phyloP scores from a whole-genome alignment of 2,329 filamentous ascomycete genomes.

The Phyllosticta capitalensis region DNA sequence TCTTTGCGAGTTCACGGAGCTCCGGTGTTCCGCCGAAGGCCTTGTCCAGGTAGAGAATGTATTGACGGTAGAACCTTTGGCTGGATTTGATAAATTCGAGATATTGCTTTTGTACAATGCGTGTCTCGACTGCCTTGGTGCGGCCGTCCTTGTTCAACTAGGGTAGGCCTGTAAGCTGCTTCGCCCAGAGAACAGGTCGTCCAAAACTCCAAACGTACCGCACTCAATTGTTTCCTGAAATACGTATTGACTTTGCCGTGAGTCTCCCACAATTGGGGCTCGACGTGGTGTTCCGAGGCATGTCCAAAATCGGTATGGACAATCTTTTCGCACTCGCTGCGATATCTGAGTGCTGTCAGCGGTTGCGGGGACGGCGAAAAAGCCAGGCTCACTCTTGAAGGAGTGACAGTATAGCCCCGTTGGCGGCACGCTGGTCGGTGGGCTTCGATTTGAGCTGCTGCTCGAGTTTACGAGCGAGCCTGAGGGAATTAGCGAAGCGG shows the following conservation, averaged over 20 bases:
- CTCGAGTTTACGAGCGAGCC: constrained; percentile 39
- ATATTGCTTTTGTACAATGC: constrained; percentile 76
- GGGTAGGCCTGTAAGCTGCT: background rate
- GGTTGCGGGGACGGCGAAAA: background rate
- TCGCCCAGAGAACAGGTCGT: background rate
- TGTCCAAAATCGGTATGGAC: constrained; percentile 64
- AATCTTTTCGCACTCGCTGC: constrained; percentile 59
- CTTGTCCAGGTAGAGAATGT: constrained; percentile 65
- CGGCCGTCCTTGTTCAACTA: constrained; percentile 20
- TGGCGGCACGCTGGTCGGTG: constrained; percentile 40
- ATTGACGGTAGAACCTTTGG: constrained; percentile 80
- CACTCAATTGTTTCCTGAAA: constrained; percentile 61
- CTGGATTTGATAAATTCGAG: constrained; percentile 77
- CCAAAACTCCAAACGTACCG: constrained; percentile 30
- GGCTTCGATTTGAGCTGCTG: constrained; percentile 40
- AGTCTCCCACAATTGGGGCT: constrained; percentile 65
- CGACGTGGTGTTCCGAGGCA: constrained; percentile 54
- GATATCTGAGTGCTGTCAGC: constrained; percentile 45
- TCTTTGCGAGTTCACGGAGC: constrained; percentile 46
- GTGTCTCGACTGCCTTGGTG: constrained; percentile 51
- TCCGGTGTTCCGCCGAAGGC: constrained; percentile 49
- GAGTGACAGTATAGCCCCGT: constrained; percentile 40
- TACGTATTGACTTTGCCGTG: constrained; percentile 70
- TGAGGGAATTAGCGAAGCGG: constrained; percentile 19
- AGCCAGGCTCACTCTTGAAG: constrained; percentile 24